Base-by-base conservation (phyloP, 2,329 filamentous ascomycete genomes). In the Neonectria sp. region DNA sequence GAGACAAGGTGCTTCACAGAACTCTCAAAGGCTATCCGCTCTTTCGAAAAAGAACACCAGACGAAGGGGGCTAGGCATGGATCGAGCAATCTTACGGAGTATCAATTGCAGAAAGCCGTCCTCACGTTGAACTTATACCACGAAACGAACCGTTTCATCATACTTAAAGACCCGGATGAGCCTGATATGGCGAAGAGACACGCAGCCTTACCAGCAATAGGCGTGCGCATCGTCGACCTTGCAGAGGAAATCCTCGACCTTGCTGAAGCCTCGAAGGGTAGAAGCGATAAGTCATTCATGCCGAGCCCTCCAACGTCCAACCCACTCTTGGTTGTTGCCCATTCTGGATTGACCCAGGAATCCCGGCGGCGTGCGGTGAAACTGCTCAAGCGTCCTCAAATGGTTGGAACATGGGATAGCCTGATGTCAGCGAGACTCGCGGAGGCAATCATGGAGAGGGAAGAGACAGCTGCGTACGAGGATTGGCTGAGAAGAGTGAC, bases 81-180 rank as follows among this genome's bases (percentile, higher is more conserved):
- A 55, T 45, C 12, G 15, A 43, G 40, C n/a, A 29, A 25, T 46
- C 33, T 27, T 13, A 3, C 7, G n/a, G 24, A 43, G 12, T 6
- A 7, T 15, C 49, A n/a, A 15, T 11, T 21, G 6, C 45, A 27
- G 6, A 53, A 2, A 52, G 48, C 4, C 6, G 11, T 64, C 1
- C 58, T 70, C 17, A 56, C 68, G 1, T 27, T 70, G 31, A 65
- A 9, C 0, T 51, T 70, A 0, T 67, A 13, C 4, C 45, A 60
- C 9, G 51, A 13, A 7, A 9, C 63, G 0, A 60, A 48, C 15
- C 63, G 67, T 3, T 29, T 70, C 2, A 49, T 67, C 7, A 17
- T 70, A 0, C 49, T 70, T 1, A 12, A 67, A 21, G 68, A 70
- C 4, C 68, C 68, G 2, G 63, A 58, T 3, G 63, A 70, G 9